These are phyloP conservation scores for Paramecium tetraurelia DNA, from an alignment of 73 alveolate genomes.

Conservation along the genomic window DNA sequence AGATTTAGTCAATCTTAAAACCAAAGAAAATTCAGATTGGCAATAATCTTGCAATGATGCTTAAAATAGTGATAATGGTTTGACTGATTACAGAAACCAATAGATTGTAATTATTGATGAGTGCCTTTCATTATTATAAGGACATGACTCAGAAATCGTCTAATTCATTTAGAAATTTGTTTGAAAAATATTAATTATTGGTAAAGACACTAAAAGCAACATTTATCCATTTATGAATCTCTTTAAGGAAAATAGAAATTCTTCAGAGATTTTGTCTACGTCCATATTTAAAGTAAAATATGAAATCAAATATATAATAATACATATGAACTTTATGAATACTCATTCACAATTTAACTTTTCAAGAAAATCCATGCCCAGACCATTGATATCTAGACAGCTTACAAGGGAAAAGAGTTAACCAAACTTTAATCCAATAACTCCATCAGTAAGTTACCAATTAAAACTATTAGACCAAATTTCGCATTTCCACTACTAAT, in stretches of 20 bases:
- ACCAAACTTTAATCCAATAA: background rate
- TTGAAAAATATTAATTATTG: background rate
- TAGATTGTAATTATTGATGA: background rate
- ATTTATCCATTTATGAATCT: background rate
- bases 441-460: constrained; percentile 11
- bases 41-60: constrained; percentile 8
- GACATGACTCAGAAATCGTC: background rate
- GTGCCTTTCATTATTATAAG: background rate
- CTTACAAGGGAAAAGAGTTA: background rate
- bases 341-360: background rate
- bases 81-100: background rate
- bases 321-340: background rate
- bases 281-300: background rate
- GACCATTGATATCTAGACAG: background rate
- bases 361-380: background rate
- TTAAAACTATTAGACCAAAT: background rate
- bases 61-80: background rate
- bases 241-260: background rate
- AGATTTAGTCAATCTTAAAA: background rate
- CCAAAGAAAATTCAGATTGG: background rate
- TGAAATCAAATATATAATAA: background rate
- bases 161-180: background rate
- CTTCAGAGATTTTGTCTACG: background rate
- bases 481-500: background rate
- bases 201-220: background rate